These are phyloP conservation scores for Xylaria scruposa DNA, from an alignment of 495 filamentous ascomycete species.

Conservation along the genomic window DNA sequence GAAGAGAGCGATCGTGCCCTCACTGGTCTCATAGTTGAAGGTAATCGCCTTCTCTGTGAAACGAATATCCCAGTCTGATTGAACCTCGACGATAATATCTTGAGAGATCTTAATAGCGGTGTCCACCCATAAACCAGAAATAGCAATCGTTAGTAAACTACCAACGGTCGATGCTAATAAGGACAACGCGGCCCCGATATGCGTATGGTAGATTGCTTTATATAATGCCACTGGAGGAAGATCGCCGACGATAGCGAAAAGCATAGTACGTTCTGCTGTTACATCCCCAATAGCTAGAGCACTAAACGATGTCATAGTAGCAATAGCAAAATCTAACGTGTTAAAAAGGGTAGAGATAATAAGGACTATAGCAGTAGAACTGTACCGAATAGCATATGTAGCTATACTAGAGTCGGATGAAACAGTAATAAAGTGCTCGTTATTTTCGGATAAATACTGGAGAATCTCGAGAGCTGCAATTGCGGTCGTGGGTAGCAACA, in stretches of 20 bases:
- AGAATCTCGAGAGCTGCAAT: slow-evolving; percentile 5
- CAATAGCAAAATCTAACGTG: slow-evolving; percentile 3
- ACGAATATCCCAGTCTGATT: not conserved
- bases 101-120: not conserved
- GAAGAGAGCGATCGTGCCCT: not conserved
- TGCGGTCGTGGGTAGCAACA: not conserved
- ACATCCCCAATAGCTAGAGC: not conserved
- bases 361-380: not conserved
- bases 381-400: not conserved
- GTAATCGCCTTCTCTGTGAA: not conserved
- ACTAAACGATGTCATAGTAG: slow-evolving; percentile 3
- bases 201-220: slow-evolving; percentile 1
- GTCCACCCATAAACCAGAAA: not conserved
- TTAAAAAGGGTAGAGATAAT: slow-evolving; percentile 5
- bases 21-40: no score
- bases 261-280: not conserved
- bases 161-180: not conserved
- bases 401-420: not conserved
- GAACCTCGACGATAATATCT: not conserved
- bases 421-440: not conserved
- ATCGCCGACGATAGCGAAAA: not conserved
- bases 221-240: not conserved
- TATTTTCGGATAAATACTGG: not conserved
- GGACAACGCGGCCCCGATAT: not conserved
- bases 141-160: not conserved